Base-by-base conservation (phyloP, 1,284 basidiomycete genomes). In the Sporisorium scitamineum region DNA sequence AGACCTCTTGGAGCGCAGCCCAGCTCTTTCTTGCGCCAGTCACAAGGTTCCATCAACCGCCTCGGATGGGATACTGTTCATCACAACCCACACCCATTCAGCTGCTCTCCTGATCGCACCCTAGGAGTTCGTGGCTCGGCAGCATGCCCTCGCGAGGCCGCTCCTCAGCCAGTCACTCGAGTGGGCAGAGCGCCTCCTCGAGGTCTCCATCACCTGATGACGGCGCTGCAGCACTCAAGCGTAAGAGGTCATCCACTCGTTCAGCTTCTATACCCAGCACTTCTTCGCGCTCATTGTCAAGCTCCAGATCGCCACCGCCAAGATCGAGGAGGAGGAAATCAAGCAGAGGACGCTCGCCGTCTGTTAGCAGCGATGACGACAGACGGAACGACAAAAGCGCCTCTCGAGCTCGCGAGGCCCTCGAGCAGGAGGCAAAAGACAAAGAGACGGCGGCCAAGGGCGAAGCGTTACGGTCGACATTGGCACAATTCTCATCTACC, bases 401-500 rank as follows among this genome's bases (percentile, higher is more conserved):
- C 11, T 11, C 53, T 37, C 69, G 60, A 7, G 59, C 54, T 5
- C 54, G 54, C 20, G 54, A 52, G 9, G 61, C 64, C 2, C 22
- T 22, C 8, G 47, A 60, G 41, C 52, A 59, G 34, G 53, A 59
- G 32, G 64, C 60, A 48, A 67, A 67, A 44, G 61, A 61, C 4
- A 44, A 54, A 18, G 58, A 63, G 32, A 41, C 29, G 1, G 71
- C 61, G 20, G 66, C 58, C 4, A 82, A 77, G 26, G 82, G 82
- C 22, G 79, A 72, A 41, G 79, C 66, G 5, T 54, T 85, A 42
- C 71, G 83, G 14, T 61, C 64, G 5, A 68, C 80, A 16, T 59
- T 84, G 41, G 79, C 79, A n/a, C 75, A 82, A 42, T 76, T 84
- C 26, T 68, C 83, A 0, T 60, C 70, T 4, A 86, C 84, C 24